Base-by-base conservation (phyloP, 2,329 filamentous ascomycete genomes). In the Diatrype stigma region DNA sequence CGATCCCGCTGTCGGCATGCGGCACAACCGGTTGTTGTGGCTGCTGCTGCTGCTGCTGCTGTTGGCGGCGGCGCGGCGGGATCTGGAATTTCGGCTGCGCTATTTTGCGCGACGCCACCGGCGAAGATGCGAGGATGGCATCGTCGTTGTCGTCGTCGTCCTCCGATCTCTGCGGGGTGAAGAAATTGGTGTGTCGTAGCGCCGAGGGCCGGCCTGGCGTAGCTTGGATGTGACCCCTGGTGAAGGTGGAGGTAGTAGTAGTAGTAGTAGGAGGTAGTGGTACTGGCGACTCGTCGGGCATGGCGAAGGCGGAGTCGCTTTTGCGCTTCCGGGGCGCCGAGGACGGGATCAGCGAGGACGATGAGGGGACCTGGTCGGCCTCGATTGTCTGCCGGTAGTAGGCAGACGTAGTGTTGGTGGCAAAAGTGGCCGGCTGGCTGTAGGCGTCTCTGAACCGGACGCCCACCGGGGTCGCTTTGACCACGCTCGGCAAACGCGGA, bases 401-500 rank as follows among this genome's bases (percentile, higher is more conserved):
- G 48, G 50, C 11, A 56, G 45, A 32, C 66, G 65, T 53, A 12
- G 6, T 37, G 35, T 56, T 32, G 14, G 53, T n/a, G n/a, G n/a
- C n/a, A 55, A 30, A 65, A 45, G 45, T 69, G 63, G 45, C 69
- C 63, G 37, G 58, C 51, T 40, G 70, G 66, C 53, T 54, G 19
- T 52, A 34, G n/a, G 42, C 46, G 6, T 83, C 76, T 50, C 67
- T 77, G 68, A 80, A 82, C 7, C 81, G 75, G 45, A 73, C 74
- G 55, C 76, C 80, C 28, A 74, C 73, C 1, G 81, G 81, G 0
- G 81, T 84, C 4, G 80, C 81, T 62, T 83, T 82, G 48, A 84
- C 74, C 21, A 82, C 63, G 14, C 68, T 66, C 8, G 73, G 66
- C 26, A 66, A 66, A 6, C 63, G 60, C 14, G 65, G 62, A 50